Conservation (phyloP, 768 basidiomycete species). For the Tubosaeta sp. region DNA sequence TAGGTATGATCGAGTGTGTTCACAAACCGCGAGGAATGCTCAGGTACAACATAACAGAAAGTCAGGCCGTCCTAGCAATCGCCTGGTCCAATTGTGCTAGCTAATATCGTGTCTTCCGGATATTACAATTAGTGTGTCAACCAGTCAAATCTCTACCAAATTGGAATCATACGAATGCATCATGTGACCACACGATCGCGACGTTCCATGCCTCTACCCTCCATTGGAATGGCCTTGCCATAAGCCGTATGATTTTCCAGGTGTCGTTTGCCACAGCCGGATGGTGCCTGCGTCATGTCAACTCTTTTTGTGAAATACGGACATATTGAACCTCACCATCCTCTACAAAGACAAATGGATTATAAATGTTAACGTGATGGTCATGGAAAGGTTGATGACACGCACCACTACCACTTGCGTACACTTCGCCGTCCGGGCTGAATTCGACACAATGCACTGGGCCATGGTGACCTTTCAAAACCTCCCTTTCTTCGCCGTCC, state of each 20-base stretch:
- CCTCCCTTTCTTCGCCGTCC: slow-evolving; percentile 84
- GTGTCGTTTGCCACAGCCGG: slow-evolving; percentile 95
- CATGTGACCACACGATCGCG: slow-evolving; percentile 5
- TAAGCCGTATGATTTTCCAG: slow-evolving; percentile 87
- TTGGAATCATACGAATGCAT: slow-evolving; percentile 8
- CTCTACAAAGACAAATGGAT: slow-evolving; percentile 42
- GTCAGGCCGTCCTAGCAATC: neutral
- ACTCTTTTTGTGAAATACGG: neutral
- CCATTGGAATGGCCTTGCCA: slow-evolving; percentile 68
- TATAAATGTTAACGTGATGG: slow-evolving; percentile 2
- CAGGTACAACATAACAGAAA: neutral
- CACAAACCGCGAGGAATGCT: neutral
- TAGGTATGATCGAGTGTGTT: neutral
- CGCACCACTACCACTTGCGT: slow-evolving; percentile 94
- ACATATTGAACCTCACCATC: slow-evolving; percentile 51
- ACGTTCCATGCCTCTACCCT: slow-evolving; percentile 18
- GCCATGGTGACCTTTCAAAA: slow-evolving; percentile 95
- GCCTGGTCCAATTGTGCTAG: slow-evolving; percentile 4
- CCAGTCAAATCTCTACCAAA: slow-evolving; percentile 10
- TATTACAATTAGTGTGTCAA: slow-evolving; percentile 17
- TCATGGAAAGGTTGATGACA: slow-evolving; percentile 21
- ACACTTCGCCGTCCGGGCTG: slow-evolving; percentile 96
- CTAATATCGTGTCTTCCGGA: slow-evolving; percentile 10
- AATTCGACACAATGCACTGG: slow-evolving; percentile 93
- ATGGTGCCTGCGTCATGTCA: slow-evolving; percentile 65